These are phyloP conservation scores for Nicotiana undulata DNA, from an alignment of 257 asterid genomes.

Conservation along the genomic window DNA sequence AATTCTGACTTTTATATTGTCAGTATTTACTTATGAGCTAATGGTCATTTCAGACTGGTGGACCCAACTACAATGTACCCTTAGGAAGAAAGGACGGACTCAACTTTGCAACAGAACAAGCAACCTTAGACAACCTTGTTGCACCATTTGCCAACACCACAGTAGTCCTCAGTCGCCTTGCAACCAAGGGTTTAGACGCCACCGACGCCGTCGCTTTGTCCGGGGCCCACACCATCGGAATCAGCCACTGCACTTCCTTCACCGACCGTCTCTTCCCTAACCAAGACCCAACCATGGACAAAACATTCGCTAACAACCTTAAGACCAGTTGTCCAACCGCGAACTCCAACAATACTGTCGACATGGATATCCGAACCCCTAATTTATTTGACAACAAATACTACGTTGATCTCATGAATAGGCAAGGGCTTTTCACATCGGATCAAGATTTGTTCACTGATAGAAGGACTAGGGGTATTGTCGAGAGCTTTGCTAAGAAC, in stretches of 20 bases:
- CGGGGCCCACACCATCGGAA: constrained; percentile 5
- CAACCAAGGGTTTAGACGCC: not conserved
- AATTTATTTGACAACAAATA: constrained; percentile 4
- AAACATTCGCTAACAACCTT: constrained; percentile 7
- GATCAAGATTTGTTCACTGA: constrained; percentile 8
- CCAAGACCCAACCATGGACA: constrained; percentile 7
- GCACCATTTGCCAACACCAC: not conserved
- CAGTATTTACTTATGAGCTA: not conserved
- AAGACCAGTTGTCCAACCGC: not conserved
- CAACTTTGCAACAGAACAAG: constrained; percentile 5
- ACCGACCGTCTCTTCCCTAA: not conserved
- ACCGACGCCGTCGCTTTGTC: not conserved
- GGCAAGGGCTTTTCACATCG: constrained; percentile 2
- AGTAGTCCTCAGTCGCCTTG: not conserved
- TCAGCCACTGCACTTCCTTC: constrained; percentile 11
- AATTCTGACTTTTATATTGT: too few species aligned
- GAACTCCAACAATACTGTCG: not conserved
- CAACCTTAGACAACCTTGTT: not conserved
- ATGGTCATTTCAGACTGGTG: not conserved
- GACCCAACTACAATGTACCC: constrained; percentile 1
- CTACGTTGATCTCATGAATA: constrained; percentile 9
- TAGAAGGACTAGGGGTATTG: not conserved
- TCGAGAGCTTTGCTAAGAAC: not conserved
- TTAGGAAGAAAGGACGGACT: constrained; percentile 7
- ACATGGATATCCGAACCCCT: not conserved